phyloP scores from a whole-genome alignment of 2,329 filamentous ascomycete species.

The Scedosporium dehoogii region DNA sequence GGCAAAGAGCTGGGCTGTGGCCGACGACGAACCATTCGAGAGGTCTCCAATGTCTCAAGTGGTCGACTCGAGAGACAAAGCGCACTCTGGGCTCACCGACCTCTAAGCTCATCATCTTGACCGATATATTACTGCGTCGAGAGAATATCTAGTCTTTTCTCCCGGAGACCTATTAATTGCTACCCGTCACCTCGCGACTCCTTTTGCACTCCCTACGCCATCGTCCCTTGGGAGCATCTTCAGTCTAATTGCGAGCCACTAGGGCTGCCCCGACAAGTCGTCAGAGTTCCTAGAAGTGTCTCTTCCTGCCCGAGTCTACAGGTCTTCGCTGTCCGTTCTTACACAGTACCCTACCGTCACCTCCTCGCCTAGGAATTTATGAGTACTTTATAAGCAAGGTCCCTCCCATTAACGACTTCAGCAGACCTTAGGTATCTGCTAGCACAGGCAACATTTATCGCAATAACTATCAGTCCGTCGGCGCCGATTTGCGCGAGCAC shows the following conservation, averaged over 20 bases:
- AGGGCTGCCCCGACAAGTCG: not conserved
- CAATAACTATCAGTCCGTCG: not conserved
- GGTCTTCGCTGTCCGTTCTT: not conserved
- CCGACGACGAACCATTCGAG: not conserved
- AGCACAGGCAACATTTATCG: not conserved
- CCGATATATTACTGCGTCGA: not conserved
- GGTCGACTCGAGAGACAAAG: not conserved
- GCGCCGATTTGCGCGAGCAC: not conserved
- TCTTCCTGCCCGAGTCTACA: not conserved
- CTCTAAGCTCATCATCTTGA: not conserved
- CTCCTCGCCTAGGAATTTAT: not conserved
- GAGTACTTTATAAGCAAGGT: not conserved
- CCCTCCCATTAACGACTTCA: not conserved
- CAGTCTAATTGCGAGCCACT: not conserved
- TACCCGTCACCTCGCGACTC: not conserved
- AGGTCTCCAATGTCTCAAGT: slow-evolving; percentile 1
- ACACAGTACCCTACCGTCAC: not conserved
- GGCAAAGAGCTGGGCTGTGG: not conserved
- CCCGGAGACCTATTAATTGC: not conserved
- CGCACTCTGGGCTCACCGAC: not conserved
- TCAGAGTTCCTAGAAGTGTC: not conserved
- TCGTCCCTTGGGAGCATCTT: not conserved
- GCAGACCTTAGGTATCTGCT: not conserved
- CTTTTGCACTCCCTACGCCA: not conserved
- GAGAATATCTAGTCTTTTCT: not conserved